Evolutionary conservation across 2,329 filamentous ascomycete genomes (phyloP), one percentile per base, ranked within the genome.

Genomic region (Magnaporthiopsis poae): DNA sequence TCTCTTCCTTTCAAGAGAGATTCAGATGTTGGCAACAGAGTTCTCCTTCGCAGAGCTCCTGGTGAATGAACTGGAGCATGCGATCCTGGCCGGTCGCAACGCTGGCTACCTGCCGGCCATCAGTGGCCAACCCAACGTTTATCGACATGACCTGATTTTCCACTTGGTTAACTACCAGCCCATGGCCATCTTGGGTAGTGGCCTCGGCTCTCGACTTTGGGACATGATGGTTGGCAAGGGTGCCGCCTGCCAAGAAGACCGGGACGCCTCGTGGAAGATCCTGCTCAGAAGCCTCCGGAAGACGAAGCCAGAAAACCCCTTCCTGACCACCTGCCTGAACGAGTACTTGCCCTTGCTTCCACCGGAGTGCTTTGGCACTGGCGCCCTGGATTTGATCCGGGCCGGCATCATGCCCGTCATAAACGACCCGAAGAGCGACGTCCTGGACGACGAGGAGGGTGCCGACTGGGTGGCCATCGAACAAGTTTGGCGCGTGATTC

Each of bases 401-500:
- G 80, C 81, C 52, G 78, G 79, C 13, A 75, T 87, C 18, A 68
- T 82, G 36, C 78, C 79, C 5, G 77, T 82, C 59, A 76, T 86
- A 5, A 79, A 80, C 46, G 78, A 81, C 46, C 70, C 73, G 7
- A 73, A 74, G 31, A 79, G 79, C 29, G 79, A 82, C 63, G 73
- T 81, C 27, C 76, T 86, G 29, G 68, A 69, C 21, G 82, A 85
- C 62, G 78, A 81, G 9, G 77, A 80, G n/a, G 77, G 80, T 13
- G 73, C 85, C 35, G 79, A 83, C 70, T 83, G 80, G 68, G 84
- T 76, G 69, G 85, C 78, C 33, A 80, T 84, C 61, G 90, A 95
- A 71, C 84, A 92, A 67, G 79, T 96, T n/a, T 96, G 93, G 93
- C 86, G 87, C 31, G 86, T 96, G 71, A 86, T 94, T 46, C 79